These are phyloP conservation scores for Candida insectalens DNA, from an alignment of 805 yeast genomes.

Conservation along the genomic window DNA sequence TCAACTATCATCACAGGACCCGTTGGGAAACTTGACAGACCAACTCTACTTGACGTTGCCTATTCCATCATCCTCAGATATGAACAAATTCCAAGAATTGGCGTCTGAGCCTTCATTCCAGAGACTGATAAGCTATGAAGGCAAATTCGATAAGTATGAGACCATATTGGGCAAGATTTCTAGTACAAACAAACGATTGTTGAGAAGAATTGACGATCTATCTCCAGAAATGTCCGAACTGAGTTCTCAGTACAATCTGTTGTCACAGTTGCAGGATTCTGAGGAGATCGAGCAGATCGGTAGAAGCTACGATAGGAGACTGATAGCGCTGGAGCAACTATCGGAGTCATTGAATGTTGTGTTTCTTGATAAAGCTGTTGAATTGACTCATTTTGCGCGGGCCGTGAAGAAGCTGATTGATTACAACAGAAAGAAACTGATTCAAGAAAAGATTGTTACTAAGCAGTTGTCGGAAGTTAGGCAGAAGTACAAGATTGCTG, in stretches of 20 bases:
- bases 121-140: conserved; percentile 19
- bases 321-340: conserved; percentile 38
- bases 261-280: conserved; percentile 40
- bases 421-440: conserved; percentile 24
- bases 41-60: conserved; percentile 53
- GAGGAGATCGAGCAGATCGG: conserved; percentile 66
- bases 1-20: conserved; percentile 54
- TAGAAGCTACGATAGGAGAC: conserved; percentile 70
- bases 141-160: conserved; percentile 24
- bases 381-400: conserved; percentile 23
- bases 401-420: conserved; percentile 23
- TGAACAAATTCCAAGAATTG: conserved; percentile 15
- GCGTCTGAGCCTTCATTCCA: conserved; percentile 21
- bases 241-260: conserved; percentile 40
- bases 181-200: conserved; percentile 34
- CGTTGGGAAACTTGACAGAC: conserved; percentile 42
- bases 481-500: conserved; percentile 16
- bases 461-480: conserved; percentile 17
- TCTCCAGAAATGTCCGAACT: conserved; percentile 40
- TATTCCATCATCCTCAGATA: conserved; percentile 31
- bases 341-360: conserved; percentile 19
- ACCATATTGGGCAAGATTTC: conserved; percentile 21
- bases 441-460: conserved; percentile 22
- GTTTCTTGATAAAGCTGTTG: conserved; percentile 25
- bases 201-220: conserved; percentile 35